Conservation (phyloP, 2,329 filamentous ascomycete species). For the Grosmannia clavigera region DNA sequence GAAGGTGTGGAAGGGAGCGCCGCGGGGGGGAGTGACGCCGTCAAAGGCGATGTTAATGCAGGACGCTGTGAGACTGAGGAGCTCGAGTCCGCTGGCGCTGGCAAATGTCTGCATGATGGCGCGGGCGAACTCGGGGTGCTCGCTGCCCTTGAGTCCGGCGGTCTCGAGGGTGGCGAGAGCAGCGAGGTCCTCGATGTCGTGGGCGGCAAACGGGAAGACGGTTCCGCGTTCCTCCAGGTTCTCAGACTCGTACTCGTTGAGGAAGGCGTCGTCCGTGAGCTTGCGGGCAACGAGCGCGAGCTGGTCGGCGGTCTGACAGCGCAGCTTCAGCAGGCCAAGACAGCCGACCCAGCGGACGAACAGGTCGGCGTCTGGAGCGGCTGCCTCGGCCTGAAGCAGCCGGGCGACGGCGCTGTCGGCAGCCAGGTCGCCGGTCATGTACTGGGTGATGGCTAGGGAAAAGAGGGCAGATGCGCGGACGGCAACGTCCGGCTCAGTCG, state of each 20-base stretch:
- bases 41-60: neutral
- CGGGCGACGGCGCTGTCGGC: neutral
- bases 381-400: neutral
- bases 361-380: neutral
- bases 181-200: neutral
- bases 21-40: neutral
- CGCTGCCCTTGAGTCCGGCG: neutral
- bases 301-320: neutral
- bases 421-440: neutral
- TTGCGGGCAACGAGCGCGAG: neutral
- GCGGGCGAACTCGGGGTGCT: neutral
- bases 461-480: neutral
- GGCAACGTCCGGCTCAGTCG: neutral
- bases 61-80: neutral
- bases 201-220: neutral
- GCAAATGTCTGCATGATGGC: neutral
- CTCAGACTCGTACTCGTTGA: neutral
- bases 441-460: neutral
- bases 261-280: neutral
- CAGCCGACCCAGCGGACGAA: neutral
- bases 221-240: neutral
- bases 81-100: neutral
- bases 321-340: neutral
- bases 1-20: neutral
- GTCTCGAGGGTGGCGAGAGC: neutral